A percentile compares a stretch with the other conserved stretches of the same genome.
These are phyloP conservation scores for Globisporangium okanoganense DNA, from an alignment of 352 stramenopile genomes.

Conservation along the genomic window DNA sequence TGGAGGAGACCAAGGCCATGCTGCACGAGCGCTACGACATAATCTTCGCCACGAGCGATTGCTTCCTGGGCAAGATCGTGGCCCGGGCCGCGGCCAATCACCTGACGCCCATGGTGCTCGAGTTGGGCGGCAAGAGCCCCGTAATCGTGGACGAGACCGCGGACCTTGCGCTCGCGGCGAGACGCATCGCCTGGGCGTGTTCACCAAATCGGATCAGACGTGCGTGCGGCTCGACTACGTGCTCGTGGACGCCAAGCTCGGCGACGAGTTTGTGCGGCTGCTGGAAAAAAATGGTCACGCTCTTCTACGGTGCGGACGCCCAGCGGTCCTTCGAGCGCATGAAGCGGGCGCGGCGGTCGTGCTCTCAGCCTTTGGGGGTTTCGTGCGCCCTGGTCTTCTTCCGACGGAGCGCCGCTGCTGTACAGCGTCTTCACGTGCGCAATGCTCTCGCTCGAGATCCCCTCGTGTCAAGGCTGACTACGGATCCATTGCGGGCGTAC, in stretches of 20 bases:
- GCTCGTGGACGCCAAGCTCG: slow-evolving; percentile 72
- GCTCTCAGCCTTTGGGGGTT: too few relatives aligned
- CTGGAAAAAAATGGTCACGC: too few relatives aligned
- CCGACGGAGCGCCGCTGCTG: slow-evolving; percentile 44
- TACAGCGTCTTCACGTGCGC: slow-evolving; percentile 82
- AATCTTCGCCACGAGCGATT: slow-evolving; percentile 79
- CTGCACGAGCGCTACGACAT: slow-evolving; percentile 77
- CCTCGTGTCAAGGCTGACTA: slow-evolving; percentile 75
- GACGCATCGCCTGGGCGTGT: slow-evolving; percentile 85
- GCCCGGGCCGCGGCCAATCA: slow-evolving; percentile 88
- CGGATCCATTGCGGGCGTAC: slow-evolving; percentile 66
- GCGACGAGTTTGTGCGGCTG: slow-evolving; percentile 44
- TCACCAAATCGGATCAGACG: slow-evolving; percentile 91
- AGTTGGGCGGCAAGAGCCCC: slow-evolving; percentile 94
- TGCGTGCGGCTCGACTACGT: slow-evolving; percentile 95
- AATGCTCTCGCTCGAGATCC: slow-evolving; percentile 79
- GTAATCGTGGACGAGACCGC: slow-evolving; percentile 75
- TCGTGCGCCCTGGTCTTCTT: slow-evolving; percentile 27
- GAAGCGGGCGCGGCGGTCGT: too few relatives aligned
- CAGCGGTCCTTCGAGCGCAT: too few relatives aligned
- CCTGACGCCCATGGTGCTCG: slow-evolving; percentile 94
- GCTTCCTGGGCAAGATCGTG: slow-evolving; percentile 88
- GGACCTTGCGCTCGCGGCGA: slow-evolving; percentile 46
- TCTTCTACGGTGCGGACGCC: too few relatives aligned
- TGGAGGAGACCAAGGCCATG: slow-evolving; percentile 80